Base-by-base conservation (phyloP, 2,329 filamentous ascomycete species). In the Fusarium veterinarium region DNA sequence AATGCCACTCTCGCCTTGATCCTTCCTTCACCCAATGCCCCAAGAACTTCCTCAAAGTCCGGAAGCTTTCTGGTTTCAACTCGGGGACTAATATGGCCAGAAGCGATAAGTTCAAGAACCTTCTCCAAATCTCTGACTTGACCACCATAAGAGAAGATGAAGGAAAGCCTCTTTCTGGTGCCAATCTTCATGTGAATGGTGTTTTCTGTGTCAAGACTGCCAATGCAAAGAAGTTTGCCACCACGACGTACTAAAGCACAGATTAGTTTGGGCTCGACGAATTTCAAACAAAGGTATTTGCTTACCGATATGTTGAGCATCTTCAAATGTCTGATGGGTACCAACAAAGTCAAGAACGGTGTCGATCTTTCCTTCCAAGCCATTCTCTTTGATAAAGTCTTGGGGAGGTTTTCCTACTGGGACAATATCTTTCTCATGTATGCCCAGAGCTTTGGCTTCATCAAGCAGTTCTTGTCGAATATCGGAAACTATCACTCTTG, bases 71-170 rank as follows among this genome's bases (percentile, higher is more conserved):
- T 16, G 3, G 42, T 60, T 19, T 72, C 73, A 2, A 75, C 73
- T 19, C 65, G 71, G 0, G 73, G 73, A 0, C 19, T 62, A 12
- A 75, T 73, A 10, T 45, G 37, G 0, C 71, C 60, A 17, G 60
- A 37, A 2, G 71, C 60, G 13, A 76, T 63, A 23, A 75, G 58
- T 5, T 60, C n/a, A 20, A 75, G 67, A 5, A 82, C 81, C 44
- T 81, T 76, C 38, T 77, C 70, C n/a, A 86, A 69, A 59, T 85
- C 83, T 16, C 66, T 61, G 3, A 83, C 75, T 60, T 83, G 83
- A 0, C 84, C 84, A 8, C 82, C 83, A 45, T 86, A 86, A 13
- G 81, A 82, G 33, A 85, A 85, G 6, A 84, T 81, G 37, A 80
- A 83, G 17, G 76, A 81, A 6, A 85, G 70, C 35, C 83, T 72